Evolutionary conservation across 345 rosid species (phyloP).

Genomic region (Murraya koenigii): DNA sequence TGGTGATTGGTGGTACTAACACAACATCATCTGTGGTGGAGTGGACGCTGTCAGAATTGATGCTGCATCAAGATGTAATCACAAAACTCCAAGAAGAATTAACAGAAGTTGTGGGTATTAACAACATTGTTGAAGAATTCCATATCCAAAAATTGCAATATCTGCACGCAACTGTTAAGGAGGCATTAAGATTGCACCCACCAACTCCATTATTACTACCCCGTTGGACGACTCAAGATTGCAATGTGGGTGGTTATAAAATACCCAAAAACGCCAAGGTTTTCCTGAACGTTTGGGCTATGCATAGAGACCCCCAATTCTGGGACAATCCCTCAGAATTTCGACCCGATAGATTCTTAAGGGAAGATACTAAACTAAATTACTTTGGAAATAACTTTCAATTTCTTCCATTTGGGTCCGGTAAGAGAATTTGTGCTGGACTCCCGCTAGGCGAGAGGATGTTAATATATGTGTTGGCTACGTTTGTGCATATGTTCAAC

Average conservation of each 20-base stretch:
- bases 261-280: too few relatives aligned
- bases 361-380: conserved; percentile 1
- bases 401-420: conserved; percentile 43
- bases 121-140: background rate
- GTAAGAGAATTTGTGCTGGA: conserved; percentile 39
- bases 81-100: background rate
- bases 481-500: conserved; percentile 28
- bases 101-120: too few relatives aligned
- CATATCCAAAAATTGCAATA: background rate
- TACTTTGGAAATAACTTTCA: conserved; percentile 25
- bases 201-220: background rate
- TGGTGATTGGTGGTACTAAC: background rate
- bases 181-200: background rate
- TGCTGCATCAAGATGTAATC: background rate
- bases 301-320: background rate
- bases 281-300: too few relatives aligned
- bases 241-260: background rate
- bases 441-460: conserved; percentile 30
- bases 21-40: background rate
- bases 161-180: background rate
- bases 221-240: background rate
- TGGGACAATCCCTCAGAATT: conserved; percentile 31
- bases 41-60: background rate
- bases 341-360: conserved; percentile 24
- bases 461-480: conserved; percentile 22